Evolutionary conservation across 2,329 filamentous ascomycete genomes (phyloP).

Genomic region (Colletotrichum sidae): DNA sequence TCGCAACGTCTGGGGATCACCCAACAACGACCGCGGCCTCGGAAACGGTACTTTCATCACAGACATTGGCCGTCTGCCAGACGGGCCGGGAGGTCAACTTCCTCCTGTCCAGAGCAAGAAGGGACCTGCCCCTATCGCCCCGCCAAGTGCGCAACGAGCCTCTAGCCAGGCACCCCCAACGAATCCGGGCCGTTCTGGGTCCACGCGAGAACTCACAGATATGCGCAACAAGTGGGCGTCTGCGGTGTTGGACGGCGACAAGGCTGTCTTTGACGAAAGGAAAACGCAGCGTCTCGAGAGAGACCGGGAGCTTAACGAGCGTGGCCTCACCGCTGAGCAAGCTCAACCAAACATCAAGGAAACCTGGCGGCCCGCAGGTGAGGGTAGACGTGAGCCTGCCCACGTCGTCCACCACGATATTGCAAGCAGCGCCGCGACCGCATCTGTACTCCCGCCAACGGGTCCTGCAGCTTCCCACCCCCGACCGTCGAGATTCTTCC

Average conservation of each 20-base stretch:
- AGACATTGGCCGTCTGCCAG: slow-evolving; percentile 64
- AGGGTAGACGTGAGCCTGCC: slow-evolving; percentile 49
- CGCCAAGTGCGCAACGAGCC: slow-evolving; percentile 44
- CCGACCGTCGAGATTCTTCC: slow-evolving; percentile 72
- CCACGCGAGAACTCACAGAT: slow-evolving; percentile 30
- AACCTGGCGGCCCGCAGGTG: slow-evolving; percentile 62
- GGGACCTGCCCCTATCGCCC: slow-evolving; percentile 60
- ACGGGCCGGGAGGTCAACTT: slow-evolving; percentile 48
- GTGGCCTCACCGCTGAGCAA: slow-evolving; percentile 57
- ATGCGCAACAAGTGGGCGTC: slow-evolving; percentile 54
- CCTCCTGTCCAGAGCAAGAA: slow-evolving; percentile 44
- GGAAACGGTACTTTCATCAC: slow-evolving; percentile 83
- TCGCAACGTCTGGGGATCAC: slow-evolving; percentile 80
- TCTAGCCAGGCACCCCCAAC: slow-evolving; percentile 33
- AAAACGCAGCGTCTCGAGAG: slow-evolving; percentile 54
- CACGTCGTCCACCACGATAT: slow-evolving; percentile 44
- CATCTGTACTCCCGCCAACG: slow-evolving; percentile 43
- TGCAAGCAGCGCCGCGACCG: slow-evolving; percentile 7
- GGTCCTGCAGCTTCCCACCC: slow-evolving; percentile 53
- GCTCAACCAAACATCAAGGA: slow-evolving; percentile 63
- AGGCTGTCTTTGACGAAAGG: slow-evolving; percentile 53
- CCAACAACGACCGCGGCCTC: slow-evolving; percentile 76
- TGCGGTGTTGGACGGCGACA: slow-evolving; percentile 59
- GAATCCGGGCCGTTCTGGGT: slow-evolving; percentile 21
- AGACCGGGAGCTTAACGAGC: slow-evolving; percentile 57